A percentile compares a stretch with the other conserved stretches of the same genome.
These are phyloP conservation scores for Annulohypoxylon bovei DNA, from an alignment of 495 filamentous ascomycete genomes.

Conservation along the genomic window DNA sequence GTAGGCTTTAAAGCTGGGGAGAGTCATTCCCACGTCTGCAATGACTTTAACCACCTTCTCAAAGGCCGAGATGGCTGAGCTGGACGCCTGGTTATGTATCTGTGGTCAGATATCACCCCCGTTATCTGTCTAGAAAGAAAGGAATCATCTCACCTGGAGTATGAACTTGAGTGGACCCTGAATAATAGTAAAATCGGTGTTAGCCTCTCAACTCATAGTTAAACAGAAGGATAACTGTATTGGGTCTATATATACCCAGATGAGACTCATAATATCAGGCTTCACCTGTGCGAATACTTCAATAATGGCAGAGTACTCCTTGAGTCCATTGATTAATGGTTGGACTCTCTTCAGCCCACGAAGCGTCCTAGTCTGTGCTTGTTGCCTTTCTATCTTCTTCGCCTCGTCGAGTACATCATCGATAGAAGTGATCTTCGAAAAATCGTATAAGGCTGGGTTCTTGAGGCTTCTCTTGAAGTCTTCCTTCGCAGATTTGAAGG, in stretches of 20 bases:
- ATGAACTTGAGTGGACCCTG: conserved; percentile 32
- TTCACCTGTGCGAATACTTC: conserved; percentile 26
- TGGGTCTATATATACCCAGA: conserved; percentile 16
- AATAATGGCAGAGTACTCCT: conserved; percentile 24
- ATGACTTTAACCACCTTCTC: conserved; percentile 31
- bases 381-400: conserved; percentile 19
- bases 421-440: conserved; percentile 15
- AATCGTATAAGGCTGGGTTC: conserved; percentile 28
- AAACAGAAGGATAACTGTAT: neutral
- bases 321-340: conserved; percentile 24
- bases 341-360: conserved; percentile 20
- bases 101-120: neutral
- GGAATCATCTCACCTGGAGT: conserved; percentile 15
- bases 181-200: neutral
- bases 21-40: conserved; percentile 18
- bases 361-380: conserved; percentile 29
- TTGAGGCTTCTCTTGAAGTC: conserved; percentile 30
- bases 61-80: conserved; percentile 16
- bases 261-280: conserved; percentile 25
- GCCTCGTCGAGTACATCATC: conserved; percentile 26
- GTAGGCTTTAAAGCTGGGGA: conserved; percentile 30
- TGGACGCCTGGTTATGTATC: conserved; percentile 10
- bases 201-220: neutral
- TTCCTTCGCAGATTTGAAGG: conserved; percentile 28
- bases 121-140: neutral